phyloP scores from a whole-genome alignment of 441 rosid genomes.

The Brassica balearica region DNA sequence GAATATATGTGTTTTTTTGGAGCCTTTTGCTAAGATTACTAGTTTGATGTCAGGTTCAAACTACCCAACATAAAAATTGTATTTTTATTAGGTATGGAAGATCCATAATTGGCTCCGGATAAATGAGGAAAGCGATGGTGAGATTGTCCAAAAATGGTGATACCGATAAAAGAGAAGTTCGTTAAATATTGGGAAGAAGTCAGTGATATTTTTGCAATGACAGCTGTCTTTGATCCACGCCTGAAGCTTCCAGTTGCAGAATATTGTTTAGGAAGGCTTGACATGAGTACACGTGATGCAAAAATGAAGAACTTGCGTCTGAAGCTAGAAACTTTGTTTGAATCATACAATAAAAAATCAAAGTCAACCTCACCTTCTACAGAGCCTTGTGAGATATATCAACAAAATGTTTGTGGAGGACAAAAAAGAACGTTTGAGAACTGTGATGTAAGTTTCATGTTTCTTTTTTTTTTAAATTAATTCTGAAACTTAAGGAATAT shows the following conservation, averaged over 20 bases:
- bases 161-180: not conserved
- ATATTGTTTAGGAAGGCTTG: not conserved
- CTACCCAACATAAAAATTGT: too few species aligned
- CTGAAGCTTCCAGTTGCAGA: not conserved
- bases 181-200: not conserved
- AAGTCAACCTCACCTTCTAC: too few species aligned
- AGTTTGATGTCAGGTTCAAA: too few species aligned
- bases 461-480: too few species aligned
- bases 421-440: not conserved
- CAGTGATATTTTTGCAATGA: not conserved
- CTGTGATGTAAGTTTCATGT: not conserved
- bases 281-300: not conserved
- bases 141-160: not conserved
- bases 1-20: too few species aligned
- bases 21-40: too few species aligned
- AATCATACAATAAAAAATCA: not conserved
- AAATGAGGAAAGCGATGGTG: too few species aligned
- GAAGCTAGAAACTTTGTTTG: not conserved
- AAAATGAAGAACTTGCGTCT: not conserved
- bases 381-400: too few species aligned
- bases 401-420: not conserved
- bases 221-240: too few species aligned
- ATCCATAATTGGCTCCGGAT: too few species aligned
- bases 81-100: too few species aligned
- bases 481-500: not conserved